phyloP scores from a whole-genome alignment of 139 green algal genomes.

The Volvox reticuliferus region DNA sequence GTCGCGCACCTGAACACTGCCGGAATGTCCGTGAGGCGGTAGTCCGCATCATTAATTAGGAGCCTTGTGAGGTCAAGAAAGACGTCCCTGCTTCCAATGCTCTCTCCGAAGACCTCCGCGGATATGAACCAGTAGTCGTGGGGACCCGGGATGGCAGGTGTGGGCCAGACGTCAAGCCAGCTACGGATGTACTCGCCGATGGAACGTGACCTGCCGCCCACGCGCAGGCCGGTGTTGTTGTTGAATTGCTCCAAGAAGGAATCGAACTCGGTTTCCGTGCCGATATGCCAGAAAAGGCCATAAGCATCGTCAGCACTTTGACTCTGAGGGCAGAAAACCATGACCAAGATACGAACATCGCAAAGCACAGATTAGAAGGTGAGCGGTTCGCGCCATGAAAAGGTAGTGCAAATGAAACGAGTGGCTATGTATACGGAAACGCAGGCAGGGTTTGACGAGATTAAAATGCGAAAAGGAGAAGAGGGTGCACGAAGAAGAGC shows the following conservation, averaged over 20 bases:
- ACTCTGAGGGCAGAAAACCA: too few species aligned
- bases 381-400: not conserved
- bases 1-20: not conserved
- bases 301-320: not conserved
- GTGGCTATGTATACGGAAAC: not conserved
- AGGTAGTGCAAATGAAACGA: not conserved
- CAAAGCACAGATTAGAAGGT: not conserved
- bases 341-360: not conserved
- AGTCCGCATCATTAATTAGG: not conserved
- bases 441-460: too few species aligned
- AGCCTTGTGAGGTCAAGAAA: not conserved
- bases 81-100: not conserved
- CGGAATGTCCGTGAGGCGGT: not conserved
- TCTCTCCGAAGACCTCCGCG: conserved; percentile 1
- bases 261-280: not conserved
- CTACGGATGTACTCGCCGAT: not conserved
- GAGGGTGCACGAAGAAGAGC: too few species aligned
- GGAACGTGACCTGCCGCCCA: not conserved
- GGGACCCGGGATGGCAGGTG: not conserved
- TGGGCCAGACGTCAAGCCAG: conserved; percentile 14
- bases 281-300: not conserved
- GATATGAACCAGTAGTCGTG: conserved; percentile 7
- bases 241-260: not conserved
- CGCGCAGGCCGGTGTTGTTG: not conserved
- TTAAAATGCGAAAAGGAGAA: too few species aligned